Evolutionary conservation across 2,329 filamentous ascomycete genomes (phyloP), one percentile per base, ranked within the genome.

Genomic region (Xylariaceae sp.): DNA sequence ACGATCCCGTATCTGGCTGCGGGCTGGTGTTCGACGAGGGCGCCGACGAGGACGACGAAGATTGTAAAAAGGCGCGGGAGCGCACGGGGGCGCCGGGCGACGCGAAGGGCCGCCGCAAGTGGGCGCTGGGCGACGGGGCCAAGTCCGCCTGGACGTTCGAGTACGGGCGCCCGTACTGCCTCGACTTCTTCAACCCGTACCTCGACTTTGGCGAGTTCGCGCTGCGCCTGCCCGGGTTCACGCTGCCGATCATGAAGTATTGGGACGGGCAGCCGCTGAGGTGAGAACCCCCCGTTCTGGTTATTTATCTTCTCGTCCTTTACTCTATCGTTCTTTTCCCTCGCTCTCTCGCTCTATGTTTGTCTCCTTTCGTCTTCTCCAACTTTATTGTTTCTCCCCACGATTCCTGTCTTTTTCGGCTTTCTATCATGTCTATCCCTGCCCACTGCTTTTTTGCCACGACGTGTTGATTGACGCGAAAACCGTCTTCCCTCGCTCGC

Each of bases 121-220:
- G 73, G 73, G 73, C 71, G 27, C 57, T 77, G 17, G 58, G 52
- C 17, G 55, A 61, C 3, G 61, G 60, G 3, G 70, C 58, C 46
- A 73, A 74, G 51, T 58, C 63, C 29, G 56, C 53, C 22, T 77
- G 71, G 70, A 40, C 72, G 12, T 78, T 79, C 49, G 65, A 68
- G 50, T 71, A 69, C 40, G 71, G 59, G 8, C 53, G 58, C 43
- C 65, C 65, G 17, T 75, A 77, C 39, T 67, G 64, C 0, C 53
- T 75, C 15, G 73, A 77, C 51, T 96, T 98, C 59, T 94, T 81
- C 59, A 96, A 96, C 56, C 83, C 84, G 2, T 95, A 94, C 59
- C 60, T 98, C 29, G 87, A 94, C 58, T 95, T 96, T 56, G 54
- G 57, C 58, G 79, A 81, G 45, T 80, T 90, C 49, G 70, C 81